These are phyloP conservation scores for Trichoderma sp. DNA, from an alignment of 2,329 filamentous ascomycete species.

Conservation along the genomic window DNA sequence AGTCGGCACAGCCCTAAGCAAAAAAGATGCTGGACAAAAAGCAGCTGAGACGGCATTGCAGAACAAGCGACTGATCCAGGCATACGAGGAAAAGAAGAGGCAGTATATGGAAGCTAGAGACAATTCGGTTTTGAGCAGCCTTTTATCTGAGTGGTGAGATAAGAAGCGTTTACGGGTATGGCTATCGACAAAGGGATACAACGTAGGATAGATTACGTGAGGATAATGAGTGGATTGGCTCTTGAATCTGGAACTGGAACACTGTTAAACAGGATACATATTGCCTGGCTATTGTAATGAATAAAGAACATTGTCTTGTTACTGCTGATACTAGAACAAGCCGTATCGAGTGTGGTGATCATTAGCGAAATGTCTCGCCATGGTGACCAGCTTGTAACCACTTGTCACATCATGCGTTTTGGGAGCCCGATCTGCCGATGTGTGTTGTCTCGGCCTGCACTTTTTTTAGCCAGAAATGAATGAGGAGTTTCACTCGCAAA, in stretches of 20 bases:
- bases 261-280: neutral
- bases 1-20: conserved; percentile 63
- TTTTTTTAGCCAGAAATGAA: neutral
- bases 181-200: neutral
- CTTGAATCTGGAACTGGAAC: neutral
- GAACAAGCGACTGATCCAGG: conserved; percentile 64
- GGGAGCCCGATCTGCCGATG: neutral
- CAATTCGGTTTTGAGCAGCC: neutral
- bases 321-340: neutral
- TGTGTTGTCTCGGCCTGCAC: neutral
- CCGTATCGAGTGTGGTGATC: neutral
- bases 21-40: conserved; percentile 68
- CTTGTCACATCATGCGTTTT: neutral
- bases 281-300: neutral
- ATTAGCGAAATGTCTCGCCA: neutral
- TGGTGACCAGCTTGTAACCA: neutral
- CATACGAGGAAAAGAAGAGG: conserved; percentile 50
- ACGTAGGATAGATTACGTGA: neutral
- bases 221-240: neutral
- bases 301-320: neutral
- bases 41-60: conserved; percentile 65
- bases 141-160: neutral
- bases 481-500: neutral
- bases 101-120: conserved; percentile 40
- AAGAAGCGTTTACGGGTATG: neutral